phyloP scores from a whole-genome alignment of 169 alveolate genomes.

The Gregarina niphandrodes region DNA sequence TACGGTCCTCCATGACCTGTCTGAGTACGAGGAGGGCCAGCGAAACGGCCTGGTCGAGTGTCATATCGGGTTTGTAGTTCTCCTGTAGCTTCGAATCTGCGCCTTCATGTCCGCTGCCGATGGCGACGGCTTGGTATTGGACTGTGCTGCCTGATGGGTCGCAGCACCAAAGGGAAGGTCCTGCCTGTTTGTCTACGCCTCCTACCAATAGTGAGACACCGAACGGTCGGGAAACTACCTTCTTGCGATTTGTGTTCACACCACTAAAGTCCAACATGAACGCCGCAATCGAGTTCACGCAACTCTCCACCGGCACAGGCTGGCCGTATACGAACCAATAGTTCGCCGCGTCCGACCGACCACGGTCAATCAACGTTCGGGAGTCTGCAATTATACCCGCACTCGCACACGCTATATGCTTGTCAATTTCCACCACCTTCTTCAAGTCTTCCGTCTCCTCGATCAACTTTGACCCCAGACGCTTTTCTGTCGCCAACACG shows the following conservation, averaged over 20 bases:
- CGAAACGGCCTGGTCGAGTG: conserved; percentile 73
- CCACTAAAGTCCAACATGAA: neutral
- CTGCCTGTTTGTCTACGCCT: conserved; percentile 70
- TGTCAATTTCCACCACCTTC: conserved; percentile 73
- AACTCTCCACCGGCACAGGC: conserved; percentile 58
- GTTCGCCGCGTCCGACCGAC: conserved; percentile 81
- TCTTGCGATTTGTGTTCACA: conserved; percentile 17
- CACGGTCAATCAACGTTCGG: conserved; percentile 84
- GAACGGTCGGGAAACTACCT: conserved; percentile 81
- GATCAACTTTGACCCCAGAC: conserved; percentile 11
- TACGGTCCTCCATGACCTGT: conserved; percentile 91
- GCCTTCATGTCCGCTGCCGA: conserved; percentile 81
- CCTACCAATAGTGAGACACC: conserved; percentile 89
- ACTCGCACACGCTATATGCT: conserved; percentile 84
- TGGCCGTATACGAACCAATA: conserved; percentile 82
- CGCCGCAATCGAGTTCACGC: conserved; percentile 42
- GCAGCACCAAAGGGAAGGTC: conserved; percentile 79
- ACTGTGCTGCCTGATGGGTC: conserved; percentile 72
- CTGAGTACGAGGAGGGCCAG: conserved; percentile 72
- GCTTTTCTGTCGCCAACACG: conserved; percentile 78
- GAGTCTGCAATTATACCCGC: conserved; percentile 95
- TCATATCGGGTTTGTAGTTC: conserved; percentile 64
- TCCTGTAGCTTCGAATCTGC: conserved; percentile 80
- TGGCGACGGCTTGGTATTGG: conserved; percentile 80
- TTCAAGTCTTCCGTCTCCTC: conserved; percentile 33